Percentiles rank a stretch among this genome's conserved stretches.
Evolutionary conservation across 2,329 filamentous ascomycete species (phyloP).

Genomic region (Ramularia collo-cygni): DNA sequence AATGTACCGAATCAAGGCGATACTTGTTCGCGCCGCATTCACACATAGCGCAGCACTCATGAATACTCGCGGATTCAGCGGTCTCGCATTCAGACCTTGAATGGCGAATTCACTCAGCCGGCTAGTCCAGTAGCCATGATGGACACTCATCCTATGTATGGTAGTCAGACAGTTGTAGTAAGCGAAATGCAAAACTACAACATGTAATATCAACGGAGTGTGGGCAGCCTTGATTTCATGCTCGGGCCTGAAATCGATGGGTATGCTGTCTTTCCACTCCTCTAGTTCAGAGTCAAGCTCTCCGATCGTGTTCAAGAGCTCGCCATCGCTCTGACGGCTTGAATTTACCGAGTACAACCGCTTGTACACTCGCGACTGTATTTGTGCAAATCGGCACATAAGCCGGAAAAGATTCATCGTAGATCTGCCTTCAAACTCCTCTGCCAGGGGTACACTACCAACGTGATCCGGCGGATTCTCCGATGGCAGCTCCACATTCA

Average conservation of each 20-base stretch:
- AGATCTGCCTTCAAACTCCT: conserved; percentile 61
- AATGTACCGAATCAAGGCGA: conserved; percentile 90
- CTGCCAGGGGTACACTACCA: conserved; percentile 79
- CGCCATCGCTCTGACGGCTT: conserved; percentile 83
- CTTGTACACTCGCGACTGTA: conserved; percentile 92
- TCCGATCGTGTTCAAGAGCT: conserved; percentile 89
- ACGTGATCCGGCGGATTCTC: conserved; percentile 87
- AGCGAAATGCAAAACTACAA: conserved; percentile 89
- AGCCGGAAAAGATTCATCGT: conserved; percentile 93
- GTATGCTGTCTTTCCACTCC: conserved; percentile 93
- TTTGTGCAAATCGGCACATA: conserved; percentile 85
- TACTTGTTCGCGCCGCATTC: conserved; percentile 83
- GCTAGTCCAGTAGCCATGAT: conserved; percentile 97
- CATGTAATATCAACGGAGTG: conserved; percentile 86
- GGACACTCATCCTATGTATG: conserved; percentile 96
- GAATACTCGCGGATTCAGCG: conserved; percentile 89
- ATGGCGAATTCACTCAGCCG: conserved; percentile 91
- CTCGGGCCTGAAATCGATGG: conserved; percentile 92
- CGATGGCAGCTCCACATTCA: conserved; percentile 94
- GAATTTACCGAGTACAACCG: conserved; percentile 88
- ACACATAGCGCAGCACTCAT: conserved; percentile 90
- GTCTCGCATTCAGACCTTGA: conserved; percentile 82
- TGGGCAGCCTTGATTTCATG: conserved; percentile 91
- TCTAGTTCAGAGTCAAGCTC: conserved; percentile 79
- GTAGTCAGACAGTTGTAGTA: conserved; percentile 98